phyloP scores from a whole-genome alignment of 2,329 filamentous ascomycete species.

The Fusarium tupiense region DNA sequence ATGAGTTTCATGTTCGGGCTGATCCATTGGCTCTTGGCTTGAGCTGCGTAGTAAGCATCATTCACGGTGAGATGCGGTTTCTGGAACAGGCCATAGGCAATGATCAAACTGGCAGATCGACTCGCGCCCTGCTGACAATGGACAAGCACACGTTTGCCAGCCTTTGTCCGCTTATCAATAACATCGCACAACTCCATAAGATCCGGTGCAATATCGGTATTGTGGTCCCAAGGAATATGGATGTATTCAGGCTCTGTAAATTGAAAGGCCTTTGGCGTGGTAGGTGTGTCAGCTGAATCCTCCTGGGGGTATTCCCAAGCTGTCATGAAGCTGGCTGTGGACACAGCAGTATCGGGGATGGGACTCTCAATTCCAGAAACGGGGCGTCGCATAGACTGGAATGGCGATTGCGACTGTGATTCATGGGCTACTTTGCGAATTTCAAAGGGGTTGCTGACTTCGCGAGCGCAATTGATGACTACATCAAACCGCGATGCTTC shows the following conservation, averaged over 20 bases:
- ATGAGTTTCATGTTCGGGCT: conserved; percentile 93
- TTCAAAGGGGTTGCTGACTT: conserved; percentile 80
- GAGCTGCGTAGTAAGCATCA: conserved; percentile 83
- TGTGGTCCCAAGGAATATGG: conserved; percentile 88
- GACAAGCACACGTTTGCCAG: conserved; percentile 81
- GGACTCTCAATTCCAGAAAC: conserved; percentile 54
- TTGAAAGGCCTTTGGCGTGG: conserved; percentile 62
- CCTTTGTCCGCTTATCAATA: conserved; percentile 76
- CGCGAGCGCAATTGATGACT: conserved; percentile 84
- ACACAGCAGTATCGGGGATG: conserved; percentile 64
- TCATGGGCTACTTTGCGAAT: conserved; percentile 42
- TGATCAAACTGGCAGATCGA: conserved; percentile 85
- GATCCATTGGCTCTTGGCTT: conserved; percentile 86
- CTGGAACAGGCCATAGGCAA: conserved; percentile 84
- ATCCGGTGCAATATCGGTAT: conserved; percentile 84
- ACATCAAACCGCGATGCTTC: conserved; percentile 83
- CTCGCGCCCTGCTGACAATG: conserved; percentile 90
- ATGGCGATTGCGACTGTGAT: conserved; percentile 43
- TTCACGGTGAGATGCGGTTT: conserved; percentile 81
- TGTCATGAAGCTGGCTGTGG: conserved; percentile 67
- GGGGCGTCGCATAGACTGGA: conserved; percentile 43
- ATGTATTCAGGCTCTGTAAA: conserved; percentile 79
- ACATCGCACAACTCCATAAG: conserved; percentile 78
- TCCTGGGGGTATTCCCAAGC: conserved; percentile 66
- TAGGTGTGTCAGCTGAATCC: conserved; percentile 59